Percentiles rank a stretch among this genome's conserved stretches.
Conservation (phyloP, 148 eudicot genomes). For the Cornus florida region DNA sequence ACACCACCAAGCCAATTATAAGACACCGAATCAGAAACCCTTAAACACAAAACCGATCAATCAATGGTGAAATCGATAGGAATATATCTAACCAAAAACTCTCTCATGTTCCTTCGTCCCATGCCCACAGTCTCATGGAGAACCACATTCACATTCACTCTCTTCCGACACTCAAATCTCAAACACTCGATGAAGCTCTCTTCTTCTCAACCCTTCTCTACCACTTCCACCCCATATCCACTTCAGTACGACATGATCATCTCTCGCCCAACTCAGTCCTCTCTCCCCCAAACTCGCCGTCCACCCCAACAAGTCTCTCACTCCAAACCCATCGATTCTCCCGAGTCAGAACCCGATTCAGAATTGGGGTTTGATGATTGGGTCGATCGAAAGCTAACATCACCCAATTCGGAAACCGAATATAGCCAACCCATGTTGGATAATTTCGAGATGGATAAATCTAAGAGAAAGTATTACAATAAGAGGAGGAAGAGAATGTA, state of each 20-base stretch:
- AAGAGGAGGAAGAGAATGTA: constrained; percentile 83
- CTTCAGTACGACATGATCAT: constrained; percentile 89
- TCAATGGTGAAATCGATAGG: constrained; percentile 43
- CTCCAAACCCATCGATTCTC: constrained; percentile 32
- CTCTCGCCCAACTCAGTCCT: constrained; percentile 55
- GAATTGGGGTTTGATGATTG: constrained; percentile 70
- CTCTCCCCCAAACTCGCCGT: constrained; percentile 25
- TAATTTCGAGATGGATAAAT: constrained; percentile 53
- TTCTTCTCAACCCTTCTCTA: constrained; percentile 36
- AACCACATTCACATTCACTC: constrained; percentile 14
- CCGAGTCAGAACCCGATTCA: constrained; percentile 29
- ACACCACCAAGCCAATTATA: not conserved
- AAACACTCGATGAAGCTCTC: constrained; percentile 6
- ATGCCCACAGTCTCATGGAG: constrained; percentile 17
- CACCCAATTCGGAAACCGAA: constrained; percentile 18
- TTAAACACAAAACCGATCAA: not conserved
- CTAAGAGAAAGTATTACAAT: constrained; percentile 76
- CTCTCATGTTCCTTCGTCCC: constrained; percentile 39
- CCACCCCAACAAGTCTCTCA: constrained; percentile 22
- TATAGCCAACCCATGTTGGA: not conserved
- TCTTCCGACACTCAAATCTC: constrained; percentile 13
- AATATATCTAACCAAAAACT: constrained; percentile 21
- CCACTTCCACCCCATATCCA: constrained; percentile 66
- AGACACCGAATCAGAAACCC: not conserved
- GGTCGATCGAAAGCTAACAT: constrained; percentile 65